Evolutionary conservation across 2,329 filamentous ascomycete genomes (phyloP).

Genomic region (Aspergillus jensenii): DNA sequence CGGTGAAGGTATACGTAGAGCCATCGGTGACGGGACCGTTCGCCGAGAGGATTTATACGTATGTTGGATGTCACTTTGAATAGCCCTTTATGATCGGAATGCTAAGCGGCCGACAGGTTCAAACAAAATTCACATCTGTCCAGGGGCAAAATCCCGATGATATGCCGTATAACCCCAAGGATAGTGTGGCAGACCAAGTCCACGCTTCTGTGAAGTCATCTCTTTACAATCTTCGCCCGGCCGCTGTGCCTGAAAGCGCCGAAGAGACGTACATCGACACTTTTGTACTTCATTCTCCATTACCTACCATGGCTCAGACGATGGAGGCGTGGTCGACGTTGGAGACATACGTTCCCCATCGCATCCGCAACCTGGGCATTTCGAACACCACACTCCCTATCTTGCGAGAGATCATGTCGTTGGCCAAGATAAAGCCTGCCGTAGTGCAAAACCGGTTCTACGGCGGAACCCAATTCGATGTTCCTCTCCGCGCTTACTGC

Average conservation of each 20-base stretch:
- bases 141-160: slow-evolving; percentile 60
- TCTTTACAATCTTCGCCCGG: slow-evolving; percentile 57
- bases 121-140: slow-evolving; percentile 78
- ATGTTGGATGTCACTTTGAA: slow-evolving; percentile 24
- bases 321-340: slow-evolving; percentile 66
- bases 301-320: slow-evolving; percentile 53
- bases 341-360: slow-evolving; percentile 64
- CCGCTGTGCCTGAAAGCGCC: slow-evolving; percentile 21
- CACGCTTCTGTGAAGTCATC: slow-evolving; percentile 67
- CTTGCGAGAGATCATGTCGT: slow-evolving; percentile 52
- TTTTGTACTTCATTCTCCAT: slow-evolving; percentile 59
- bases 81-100: neutral
- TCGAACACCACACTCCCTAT: slow-evolving; percentile 67
- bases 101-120: slow-evolving; percentile 52
- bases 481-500: slow-evolving; percentile 58
- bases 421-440: slow-evolving; percentile 52
- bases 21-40: slow-evolving; percentile 60
- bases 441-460: slow-evolving; percentile 79
- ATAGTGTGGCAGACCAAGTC: slow-evolving; percentile 64
- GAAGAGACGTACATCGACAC: slow-evolving; percentile 57
- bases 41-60: slow-evolving; percentile 64
- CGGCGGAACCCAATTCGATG: slow-evolving; percentile 59
- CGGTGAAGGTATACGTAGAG: slow-evolving; percentile 63
- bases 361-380: slow-evolving; percentile 69
- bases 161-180: slow-evolving; percentile 62